A percentile compares a stretch with the other conserved stretches of the same genome.
These are phyloP conservation scores for Rhynchosporium graminicola DNA, from an alignment of 2,329 filamentous ascomycete species.

Conservation along the genomic window DNA sequence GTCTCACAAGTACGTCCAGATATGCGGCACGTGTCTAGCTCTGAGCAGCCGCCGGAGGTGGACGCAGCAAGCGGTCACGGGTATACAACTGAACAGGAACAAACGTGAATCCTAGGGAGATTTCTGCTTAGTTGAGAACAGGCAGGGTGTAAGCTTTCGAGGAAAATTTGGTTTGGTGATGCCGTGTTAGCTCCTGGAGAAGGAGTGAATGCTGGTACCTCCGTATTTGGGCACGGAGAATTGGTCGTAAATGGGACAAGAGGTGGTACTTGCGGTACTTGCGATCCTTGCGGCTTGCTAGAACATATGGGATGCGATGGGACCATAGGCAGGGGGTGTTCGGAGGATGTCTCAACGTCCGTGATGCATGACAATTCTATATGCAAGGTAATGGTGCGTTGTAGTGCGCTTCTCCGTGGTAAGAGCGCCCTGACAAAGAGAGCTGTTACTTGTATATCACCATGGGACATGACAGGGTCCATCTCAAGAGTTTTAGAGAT, in stretches of 20 bases:
- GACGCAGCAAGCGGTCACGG: slow-evolving; percentile 14
- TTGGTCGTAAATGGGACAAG: slow-evolving; percentile 31
- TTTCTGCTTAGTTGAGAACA: background rate
- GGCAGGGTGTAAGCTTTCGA: slow-evolving; percentile 6
- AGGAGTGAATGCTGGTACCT: slow-evolving; percentile 20
- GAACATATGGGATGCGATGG: slow-evolving; percentile 19
- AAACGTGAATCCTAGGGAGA: background rate
- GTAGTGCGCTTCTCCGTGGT: slow-evolving; percentile 16
- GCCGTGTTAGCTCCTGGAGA: slow-evolving; percentile 21
- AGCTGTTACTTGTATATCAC: slow-evolving; percentile 1
- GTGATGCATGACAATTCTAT: slow-evolving; percentile 29
- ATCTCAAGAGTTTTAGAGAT: slow-evolving; percentile 22
- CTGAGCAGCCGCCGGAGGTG: slow-evolving; percentile 21
- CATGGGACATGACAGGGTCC: slow-evolving; percentile 6
- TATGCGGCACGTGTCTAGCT: slow-evolving; percentile 32
- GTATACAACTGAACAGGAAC: slow-evolving; percentile 2
- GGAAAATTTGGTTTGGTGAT: slow-evolving; percentile 28
- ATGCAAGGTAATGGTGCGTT: slow-evolving; percentile 32
- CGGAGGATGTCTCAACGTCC: slow-evolving; percentile 30
- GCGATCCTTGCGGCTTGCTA: slow-evolving; percentile 29
- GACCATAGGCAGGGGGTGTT: slow-evolving; percentile 22
- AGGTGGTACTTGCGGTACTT: slow-evolving; percentile 35
- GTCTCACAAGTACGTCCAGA: slow-evolving; percentile 31
- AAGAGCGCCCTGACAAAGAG: slow-evolving; percentile 11
- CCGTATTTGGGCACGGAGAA: slow-evolving; percentile 18